A percentile compares a stretch with the other conserved stretches of the same genome.
Evolutionary conservation across 139 green algal species (phyloP).

Genomic region (Asterochloris erici): DNA sequence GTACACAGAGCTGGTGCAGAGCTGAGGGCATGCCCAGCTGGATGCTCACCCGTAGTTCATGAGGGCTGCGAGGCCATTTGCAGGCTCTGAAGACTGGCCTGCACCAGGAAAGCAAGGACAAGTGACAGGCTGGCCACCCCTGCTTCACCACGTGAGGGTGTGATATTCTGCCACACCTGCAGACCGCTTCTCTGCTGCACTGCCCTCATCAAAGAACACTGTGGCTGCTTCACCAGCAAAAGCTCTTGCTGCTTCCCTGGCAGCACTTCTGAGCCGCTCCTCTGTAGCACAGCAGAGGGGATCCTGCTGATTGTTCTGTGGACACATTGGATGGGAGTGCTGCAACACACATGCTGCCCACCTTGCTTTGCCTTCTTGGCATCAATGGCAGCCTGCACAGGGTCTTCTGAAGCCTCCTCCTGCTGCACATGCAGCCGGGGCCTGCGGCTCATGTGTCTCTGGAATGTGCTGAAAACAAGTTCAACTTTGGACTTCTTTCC

Average conservation of each 20-base stretch:
- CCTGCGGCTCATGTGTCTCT: no score
- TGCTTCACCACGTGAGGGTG: neutral
- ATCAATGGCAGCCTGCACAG: constrained; percentile 3
- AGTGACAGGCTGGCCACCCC: neutral
- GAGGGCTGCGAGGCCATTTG: neutral
- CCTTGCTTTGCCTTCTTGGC: constrained; percentile 13
- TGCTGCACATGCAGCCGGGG: neutral
- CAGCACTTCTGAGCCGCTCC: constrained; percentile 26
- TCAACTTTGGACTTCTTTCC: no score
- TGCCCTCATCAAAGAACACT: constrained; percentile 9
- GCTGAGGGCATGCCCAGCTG: neutral
- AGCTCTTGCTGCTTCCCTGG: constrained; percentile 22
- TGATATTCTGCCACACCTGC: neutral
- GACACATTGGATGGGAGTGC: no score
- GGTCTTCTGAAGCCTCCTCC: neutral
- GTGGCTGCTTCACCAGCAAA: constrained; percentile 24
- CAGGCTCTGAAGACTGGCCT: neutral
- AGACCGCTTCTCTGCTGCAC: neutral
- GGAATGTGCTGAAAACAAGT: no score
- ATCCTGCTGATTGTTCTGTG: neutral
- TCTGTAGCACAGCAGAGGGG: constrained; percentile 17
- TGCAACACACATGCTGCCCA: neutral
- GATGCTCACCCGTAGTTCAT: neutral
- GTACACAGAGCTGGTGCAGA: neutral
- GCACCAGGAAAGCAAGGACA: neutral